These are phyloP conservation scores for Botrytis pseudocinerea DNA, from an alignment of 2,329 filamentous ascomycete species.

Conservation along the genomic window DNA sequence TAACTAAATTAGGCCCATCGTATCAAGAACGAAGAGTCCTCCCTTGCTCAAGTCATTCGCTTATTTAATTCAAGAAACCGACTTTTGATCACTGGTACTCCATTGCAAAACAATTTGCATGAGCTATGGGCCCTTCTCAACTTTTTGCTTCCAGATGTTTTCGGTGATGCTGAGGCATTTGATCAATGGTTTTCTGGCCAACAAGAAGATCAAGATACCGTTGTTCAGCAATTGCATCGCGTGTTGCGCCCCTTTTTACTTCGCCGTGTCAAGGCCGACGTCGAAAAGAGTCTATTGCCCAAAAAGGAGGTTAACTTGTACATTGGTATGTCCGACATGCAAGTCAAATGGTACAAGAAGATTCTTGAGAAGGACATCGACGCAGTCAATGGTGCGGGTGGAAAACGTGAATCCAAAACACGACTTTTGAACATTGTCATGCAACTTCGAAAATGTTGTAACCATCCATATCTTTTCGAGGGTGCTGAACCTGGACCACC, in stretches of 20 bases:
- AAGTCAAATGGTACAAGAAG: constrained; percentile 98
- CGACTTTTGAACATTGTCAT: constrained; percentile 97
- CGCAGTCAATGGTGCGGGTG: constrained; percentile 92
- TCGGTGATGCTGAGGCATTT: constrained; percentile 93
- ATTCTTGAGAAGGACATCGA: constrained; percentile 99
- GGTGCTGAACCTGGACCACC: constrained; percentile 95
- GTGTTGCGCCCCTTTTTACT: constrained; percentile 92
- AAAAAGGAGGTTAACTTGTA: constrained; percentile 98
- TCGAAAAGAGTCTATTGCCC: constrained; percentile 94
- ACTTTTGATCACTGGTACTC: constrained; percentile 92
- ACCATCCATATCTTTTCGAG: constrained; percentile 97
- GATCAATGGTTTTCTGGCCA: constrained; percentile 97
- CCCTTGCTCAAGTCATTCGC: constrained; percentile 92
- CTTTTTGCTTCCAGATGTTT: constrained; percentile 96
- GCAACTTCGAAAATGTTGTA: constrained; percentile 98
- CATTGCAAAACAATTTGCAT: constrained; percentile 95
- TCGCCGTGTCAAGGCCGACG: constrained; percentile 93
- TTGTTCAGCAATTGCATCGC: constrained; percentile 92
- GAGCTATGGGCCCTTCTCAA: constrained; percentile 97
- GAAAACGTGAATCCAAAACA: constrained; percentile 97
- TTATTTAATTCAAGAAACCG: constrained; percentile 95
- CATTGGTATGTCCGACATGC: constrained; percentile 98
- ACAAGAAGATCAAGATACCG: constrained; percentile 86
- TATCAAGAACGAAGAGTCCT: constrained; percentile 99
- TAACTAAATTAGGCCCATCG: constrained; percentile 64